Base-by-base conservation (phyloP, 495 filamentous ascomycete species). In the Glarea lozoyensis region DNA sequence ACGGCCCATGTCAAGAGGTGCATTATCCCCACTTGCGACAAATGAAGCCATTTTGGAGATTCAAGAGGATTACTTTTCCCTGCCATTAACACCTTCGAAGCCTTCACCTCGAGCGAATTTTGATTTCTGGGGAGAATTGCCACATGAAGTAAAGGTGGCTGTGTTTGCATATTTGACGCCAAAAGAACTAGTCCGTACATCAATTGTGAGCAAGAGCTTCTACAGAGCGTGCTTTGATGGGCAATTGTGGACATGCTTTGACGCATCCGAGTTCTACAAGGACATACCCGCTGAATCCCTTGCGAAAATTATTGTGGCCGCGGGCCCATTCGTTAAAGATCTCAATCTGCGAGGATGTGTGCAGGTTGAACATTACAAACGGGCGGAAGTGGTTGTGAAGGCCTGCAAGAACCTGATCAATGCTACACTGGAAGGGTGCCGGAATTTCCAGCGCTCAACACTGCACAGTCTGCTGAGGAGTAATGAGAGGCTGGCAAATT, bases 191-290 rank as follows among this genome's bases (percentile, higher is more conserved):
- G 76, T 97, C 9, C 78, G 84, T 40, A 78, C 75, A 36, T 93
- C 92, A 4, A 62, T 72, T 11, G 83, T 94, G n/a, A 88, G 79
- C 53, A 87, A 78, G 53, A 58, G 71, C 12, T 97, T 92, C 73
- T 69, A 95, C 59, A 65, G 72, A 23, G 82, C 88, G 68, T 96
- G 90, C 64, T 94, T 87, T 49, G 92, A 98, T 59, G 92, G 92
- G 6, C 92, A 98, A 61, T 65, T 98, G 13, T 98, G 92, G 92
- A 75, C 74, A 0, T 74, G 71, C 35, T 70, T 97, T 31, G 88
- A 97, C 56, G 82, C 87, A 0, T 78, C 89, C 0, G 78, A 82
- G 22, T 97, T 87, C 60, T 98, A 98, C 57, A 72, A 72, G 36
- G 76, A 84, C 30, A 96, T 98, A 43, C 79, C 92, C 0, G 84